Evolutionary conservation across 1,284 basidiomycete species (phyloP), one percentile per base, ranked within the genome.

Genomic region (Cerioporus squamosus): DNA sequence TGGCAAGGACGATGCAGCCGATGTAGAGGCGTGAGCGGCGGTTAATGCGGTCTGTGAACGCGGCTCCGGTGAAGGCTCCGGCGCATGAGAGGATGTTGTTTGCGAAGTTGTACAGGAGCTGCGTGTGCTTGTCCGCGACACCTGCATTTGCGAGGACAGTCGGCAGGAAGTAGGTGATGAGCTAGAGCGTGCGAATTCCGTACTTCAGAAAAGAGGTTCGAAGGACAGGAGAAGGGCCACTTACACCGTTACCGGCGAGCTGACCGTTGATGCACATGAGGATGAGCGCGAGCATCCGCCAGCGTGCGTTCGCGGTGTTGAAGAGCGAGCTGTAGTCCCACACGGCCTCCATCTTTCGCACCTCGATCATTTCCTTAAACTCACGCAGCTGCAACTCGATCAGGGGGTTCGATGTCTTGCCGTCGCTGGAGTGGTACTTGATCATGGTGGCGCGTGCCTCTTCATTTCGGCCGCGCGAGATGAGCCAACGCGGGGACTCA

Each of bases 401-500:
- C 1, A 58, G 57, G 17, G 57, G 46, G 47, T 58, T 58, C 46
- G 40, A 14, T 5, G 57, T 44, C 46, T 42, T 20, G 22, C 57
- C 57, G 47, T 58, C 57, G 36, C 18, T 50, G 47, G 57, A 58
- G 47, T 61, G 59, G 48, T 53, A 61, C 24, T 45, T 39, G 44
- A 61, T 36, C 59, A 70, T 59, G 23, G 68, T 58, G 5, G 60
- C 57, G 15, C 61, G 61, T 18, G 67, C 67, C 46, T 66, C 65
- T 10, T 64, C 63, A 31, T 65, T 58, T 6, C 63, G 59, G 5
- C 66, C 65, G 44, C 64, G 67, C 39, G 65, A 61, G 39, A 69
- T 51, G 36, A 69, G 67, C 65, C 63, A 67, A n/a, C 67, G 60
- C 2, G 67, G 67, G 2, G 65, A 66, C 47, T 69, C 67, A 14